These are phyloP conservation scores for Leptomonas pyrrhocoris DNA, from an alignment of 208 protist species.

Conservation along the genomic window DNA sequence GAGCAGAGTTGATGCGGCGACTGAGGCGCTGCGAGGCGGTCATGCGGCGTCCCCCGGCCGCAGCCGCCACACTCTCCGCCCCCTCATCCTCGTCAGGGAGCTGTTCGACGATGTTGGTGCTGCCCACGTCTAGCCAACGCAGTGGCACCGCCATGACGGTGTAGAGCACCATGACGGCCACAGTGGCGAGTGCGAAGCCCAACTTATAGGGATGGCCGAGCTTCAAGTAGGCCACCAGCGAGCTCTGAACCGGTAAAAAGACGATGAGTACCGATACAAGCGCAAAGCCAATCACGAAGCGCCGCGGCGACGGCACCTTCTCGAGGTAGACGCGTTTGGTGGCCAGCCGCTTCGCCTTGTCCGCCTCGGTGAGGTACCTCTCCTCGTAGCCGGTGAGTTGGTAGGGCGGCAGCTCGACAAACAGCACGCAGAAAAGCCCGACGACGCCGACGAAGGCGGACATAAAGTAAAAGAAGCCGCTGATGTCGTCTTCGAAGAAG, in stretches of 20 bases:
- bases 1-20: slow-evolving; percentile 22
- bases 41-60: slow-evolving; percentile 10
- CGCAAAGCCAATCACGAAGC: slow-evolving; percentile 66
- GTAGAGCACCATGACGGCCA: slow-evolving; percentile 38
- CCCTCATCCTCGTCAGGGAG: slow-evolving; percentile 16
- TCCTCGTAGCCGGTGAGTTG: slow-evolving; percentile 73
- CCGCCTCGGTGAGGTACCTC: slow-evolving; percentile 38
- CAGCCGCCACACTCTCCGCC: background rate
- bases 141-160: slow-evolving; percentile 59
- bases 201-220: slow-evolving; percentile 33
- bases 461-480: slow-evolving; percentile 71
- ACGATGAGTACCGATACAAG: slow-evolving; percentile 64
- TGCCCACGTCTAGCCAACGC: slow-evolving; percentile 50
- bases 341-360: slow-evolving; percentile 38
- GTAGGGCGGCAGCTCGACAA: slow-evolving; percentile 74
- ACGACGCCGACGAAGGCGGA: slow-evolving; percentile 37
- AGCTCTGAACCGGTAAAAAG: slow-evolving; percentile 69
- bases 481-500: slow-evolving; percentile 61
- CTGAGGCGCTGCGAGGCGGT: slow-evolving; percentile 39
- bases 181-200: slow-evolving; percentile 48
- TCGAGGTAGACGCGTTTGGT: slow-evolving; percentile 54
- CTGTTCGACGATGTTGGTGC: slow-evolving; percentile 27
- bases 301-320: slow-evolving; percentile 66
- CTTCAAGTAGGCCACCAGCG: slow-evolving; percentile 42
- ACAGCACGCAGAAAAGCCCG: slow-evolving; percentile 51